Evolutionary conservation across 306 rosid species (phyloP), one percentile per base, ranked within the genome.

Genomic region (Quercus agrifolia): DNA sequence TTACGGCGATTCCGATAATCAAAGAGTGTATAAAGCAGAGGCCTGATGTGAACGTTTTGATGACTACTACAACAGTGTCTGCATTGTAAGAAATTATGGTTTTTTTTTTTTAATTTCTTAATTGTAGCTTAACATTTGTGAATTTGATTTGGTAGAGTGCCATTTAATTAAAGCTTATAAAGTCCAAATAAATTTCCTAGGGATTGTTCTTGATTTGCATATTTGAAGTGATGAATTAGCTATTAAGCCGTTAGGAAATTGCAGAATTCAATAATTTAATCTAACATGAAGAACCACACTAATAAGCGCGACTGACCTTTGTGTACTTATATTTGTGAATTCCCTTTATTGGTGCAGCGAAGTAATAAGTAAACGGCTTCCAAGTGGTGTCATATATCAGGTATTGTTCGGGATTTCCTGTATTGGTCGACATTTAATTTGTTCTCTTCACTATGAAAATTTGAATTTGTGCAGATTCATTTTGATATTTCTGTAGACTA

Each of bases 1-100:
- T 91, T 92, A 78, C 91, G 20, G 95, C 97, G 30, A 82, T 94
- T 91, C 95, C 97, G 23, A 87, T 94, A 19, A 89, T 94, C 88
- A 91, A 84, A 84, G 87, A 86, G 52, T 91, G 95, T 85, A 86
- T 91, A 57, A 85, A 63, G 77, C 85, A 15, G 55, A 87, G 89
- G 83, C 97, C 97, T 69, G 88, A 83, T 79, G 80, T 94, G 72
- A 91, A 68, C 56, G 81, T 94, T 68, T 87, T 92, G 91, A 70
- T 92, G 89, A 94, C 97, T 18, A 85, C 86, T 19, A 87, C 97
- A 70, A 91, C 97, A 23, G 63, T 80, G 70, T 94, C 99, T 55
- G 97, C 99, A 59, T 92, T 92, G 99, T 94, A 94, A 84, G 86
- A 71, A 73, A 44, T 18, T 31, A 28, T 27, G 25, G 25, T 2